Evolutionary conservation across 1,284 basidiomycete genomes (phyloP), one percentile per base, ranked within the genome.

Genomic region (Cryptococcus amylolentus): DNA sequence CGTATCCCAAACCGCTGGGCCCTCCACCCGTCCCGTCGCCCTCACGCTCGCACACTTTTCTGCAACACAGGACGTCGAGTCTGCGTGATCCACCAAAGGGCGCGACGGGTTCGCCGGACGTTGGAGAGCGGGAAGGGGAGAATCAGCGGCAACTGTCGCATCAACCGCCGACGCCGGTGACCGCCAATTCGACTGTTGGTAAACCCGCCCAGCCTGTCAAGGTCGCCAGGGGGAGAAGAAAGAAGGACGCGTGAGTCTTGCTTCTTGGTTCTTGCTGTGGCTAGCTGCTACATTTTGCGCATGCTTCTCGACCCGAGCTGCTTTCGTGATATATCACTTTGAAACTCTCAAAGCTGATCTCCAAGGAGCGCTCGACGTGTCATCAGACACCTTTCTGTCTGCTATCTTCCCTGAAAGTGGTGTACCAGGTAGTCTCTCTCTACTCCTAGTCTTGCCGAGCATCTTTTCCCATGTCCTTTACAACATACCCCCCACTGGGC

Each of bases 11-110:
- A 42, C 44, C 20, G 52, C 49, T 51, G 27, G 27, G 52, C 41
- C 46, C 54, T 35, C 38, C 50, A 9, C 31, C 31, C 31, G 41
- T 42, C 12, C 41, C 26, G 38, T 26, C 41, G 28, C 35, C 14
- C 28, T 23, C 18, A 2, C 49, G 27, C 16, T 27, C 41, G n/a
- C 44, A 35, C n/a, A 48, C 54, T 10, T 40, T 39, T 49, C 50
- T 37, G 14, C 41, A 50, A 42, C 54, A 60, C 64, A 69, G 68
- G 42, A 69, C 68, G 4, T 69, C 69, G 14, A 65, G 64, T 27
- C 58, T 69, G 8, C 61, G 66, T 40, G 68, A 71, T 49, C 66
- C 66, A 8, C 63, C 61, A 10, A 66, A 65, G 13, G 67, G 60
- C 10, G 55, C 46, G 20, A 66, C 63, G 46, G 48, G 62, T 12